These are phyloP conservation scores for Mycena latifolia DNA, from an alignment of 768 basidiomycete species.

Conservation along the genomic window DNA sequence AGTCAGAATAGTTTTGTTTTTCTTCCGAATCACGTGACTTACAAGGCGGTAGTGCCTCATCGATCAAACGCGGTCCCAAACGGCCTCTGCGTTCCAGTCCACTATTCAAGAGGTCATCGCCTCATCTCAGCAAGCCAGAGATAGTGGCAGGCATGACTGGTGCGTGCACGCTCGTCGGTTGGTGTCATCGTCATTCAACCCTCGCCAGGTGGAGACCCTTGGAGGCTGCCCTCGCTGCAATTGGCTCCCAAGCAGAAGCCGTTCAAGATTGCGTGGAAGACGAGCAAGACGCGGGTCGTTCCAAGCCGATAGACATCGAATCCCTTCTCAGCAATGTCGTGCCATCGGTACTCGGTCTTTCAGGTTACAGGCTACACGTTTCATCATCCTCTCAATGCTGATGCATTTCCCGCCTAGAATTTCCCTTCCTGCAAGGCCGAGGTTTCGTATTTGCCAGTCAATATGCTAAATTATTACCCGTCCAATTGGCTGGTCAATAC, in stretches of 20 bases:
- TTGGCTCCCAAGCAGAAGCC: slow-evolving; percentile 85
- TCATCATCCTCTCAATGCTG: neutral
- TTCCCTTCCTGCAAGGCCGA: slow-evolving; percentile 94
- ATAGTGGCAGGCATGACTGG: slow-evolving; percentile 74
- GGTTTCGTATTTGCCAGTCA: slow-evolving; percentile 96
- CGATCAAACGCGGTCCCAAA: slow-evolving; percentile 64
- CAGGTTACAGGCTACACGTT: slow-evolving; percentile 63
- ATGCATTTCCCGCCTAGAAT: slow-evolving; percentile 61
- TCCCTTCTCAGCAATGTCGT: slow-evolving; percentile 82
- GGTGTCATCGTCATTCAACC: slow-evolving; percentile 19
- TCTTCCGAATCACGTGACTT: neutral
- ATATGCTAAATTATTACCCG: slow-evolving; percentile 80
- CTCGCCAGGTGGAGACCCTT: slow-evolving; percentile 88
- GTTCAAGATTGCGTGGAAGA: slow-evolving; percentile 84
- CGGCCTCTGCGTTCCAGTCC: slow-evolving; percentile 65
- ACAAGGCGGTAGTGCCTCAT: slow-evolving; percentile 63
- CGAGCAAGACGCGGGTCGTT: slow-evolving; percentile 71
- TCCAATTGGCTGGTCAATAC: slow-evolving; percentile 84
- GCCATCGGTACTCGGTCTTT: slow-evolving; percentile 77
- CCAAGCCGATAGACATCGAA: slow-evolving; percentile 82
- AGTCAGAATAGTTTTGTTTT: slow-evolving; percentile 18
- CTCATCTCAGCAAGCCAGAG: slow-evolving; percentile 67
- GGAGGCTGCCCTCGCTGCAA: slow-evolving; percentile 85
- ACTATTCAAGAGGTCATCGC: slow-evolving; percentile 67
- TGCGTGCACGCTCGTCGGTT: slow-evolving; percentile 43